A percentile compares a stretch with the other conserved stretches of the same genome.
These are phyloP conservation scores for Linnemannia exigua DNA, from an alignment of 192 early-diverging fungal genomes.

Conservation along the genomic window DNA sequence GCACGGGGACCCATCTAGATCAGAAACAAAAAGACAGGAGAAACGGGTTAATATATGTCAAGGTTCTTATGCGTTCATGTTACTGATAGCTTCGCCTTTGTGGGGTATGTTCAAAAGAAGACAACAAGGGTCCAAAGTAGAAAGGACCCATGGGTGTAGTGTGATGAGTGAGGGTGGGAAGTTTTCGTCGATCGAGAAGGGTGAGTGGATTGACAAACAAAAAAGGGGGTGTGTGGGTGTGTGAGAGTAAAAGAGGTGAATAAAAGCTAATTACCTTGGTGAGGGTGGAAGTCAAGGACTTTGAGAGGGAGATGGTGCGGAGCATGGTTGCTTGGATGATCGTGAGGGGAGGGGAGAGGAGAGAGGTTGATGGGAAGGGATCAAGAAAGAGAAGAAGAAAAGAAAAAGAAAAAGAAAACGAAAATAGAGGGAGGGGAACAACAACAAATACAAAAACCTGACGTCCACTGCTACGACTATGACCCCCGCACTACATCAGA, in stretches of 20 bases:
- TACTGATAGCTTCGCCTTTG: not conserved
- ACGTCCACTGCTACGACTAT: not conserved
- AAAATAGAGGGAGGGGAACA: not conserved
- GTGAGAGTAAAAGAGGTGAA: not conserved
- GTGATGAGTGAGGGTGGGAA: slow-evolving; percentile 3
- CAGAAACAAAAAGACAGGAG: not conserved
- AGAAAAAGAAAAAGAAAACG: slow-evolving; percentile 1
- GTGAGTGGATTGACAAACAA: not conserved
- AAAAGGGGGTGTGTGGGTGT: not conserved
- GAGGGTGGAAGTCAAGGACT: slow-evolving; percentile 49
- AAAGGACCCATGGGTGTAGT: not conserved
- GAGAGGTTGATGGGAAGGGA: slow-evolving; percentile 4
- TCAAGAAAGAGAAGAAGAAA: not conserved
- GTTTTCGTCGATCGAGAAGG: not conserved
- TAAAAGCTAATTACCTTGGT: slow-evolving; percentile 35
- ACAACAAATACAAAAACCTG: slow-evolving; percentile 5
- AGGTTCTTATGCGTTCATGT: not conserved
- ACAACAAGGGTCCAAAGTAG: not conserved
- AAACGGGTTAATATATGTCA: not conserved
- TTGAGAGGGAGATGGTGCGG: slow-evolving; percentile 46
- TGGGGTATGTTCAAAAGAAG: not conserved
- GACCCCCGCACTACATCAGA: slow-evolving; percentile 7
- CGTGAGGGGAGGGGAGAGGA: not conserved
- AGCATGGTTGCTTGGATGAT: slow-evolving; percentile 39
- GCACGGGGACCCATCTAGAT: slow-evolving; percentile 55